Evolutionary conservation across 352 stramenopile species (phyloP).

Genomic region (Pythium sp.): DNA sequence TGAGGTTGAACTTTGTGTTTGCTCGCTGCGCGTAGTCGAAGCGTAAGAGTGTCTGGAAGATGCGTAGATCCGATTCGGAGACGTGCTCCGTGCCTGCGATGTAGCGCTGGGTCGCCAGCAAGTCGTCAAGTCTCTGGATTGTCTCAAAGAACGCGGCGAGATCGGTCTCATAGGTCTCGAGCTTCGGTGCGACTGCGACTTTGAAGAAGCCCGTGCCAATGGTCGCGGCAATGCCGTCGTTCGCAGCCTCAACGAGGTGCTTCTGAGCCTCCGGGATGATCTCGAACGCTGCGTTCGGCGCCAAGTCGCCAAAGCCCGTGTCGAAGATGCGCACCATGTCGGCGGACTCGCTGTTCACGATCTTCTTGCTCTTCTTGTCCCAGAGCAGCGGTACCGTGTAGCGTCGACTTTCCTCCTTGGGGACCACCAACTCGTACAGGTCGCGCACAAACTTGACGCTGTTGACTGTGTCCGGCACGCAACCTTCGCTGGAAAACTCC

Average conservation of each 20-base stretch:
- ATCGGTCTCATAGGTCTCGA: constrained; percentile 44
- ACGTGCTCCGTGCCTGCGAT: constrained; percentile 20
- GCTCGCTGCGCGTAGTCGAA: constrained; percentile 25
- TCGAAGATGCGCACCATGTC: constrained; percentile 69
- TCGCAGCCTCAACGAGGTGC: constrained; percentile 52
- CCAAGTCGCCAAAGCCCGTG: constrained; percentile 35
- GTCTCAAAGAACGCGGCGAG: constrained; percentile 18
- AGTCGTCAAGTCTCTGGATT: constrained; percentile 25
- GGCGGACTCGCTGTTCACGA: constrained; percentile 77
- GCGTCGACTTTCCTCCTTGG: constrained; percentile 4
- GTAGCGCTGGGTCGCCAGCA: constrained; percentile 13
- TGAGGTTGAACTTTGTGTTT: constrained; percentile 35
- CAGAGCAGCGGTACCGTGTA: constrained; percentile 72
- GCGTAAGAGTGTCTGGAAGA: constrained; percentile 25
- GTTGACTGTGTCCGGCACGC: constrained; percentile 23
- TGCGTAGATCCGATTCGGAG: constrained; percentile 23
- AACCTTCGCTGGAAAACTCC: constrained; percentile 21
- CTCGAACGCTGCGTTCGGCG: constrained; percentile 23
- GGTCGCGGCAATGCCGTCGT: constrained; percentile 54
- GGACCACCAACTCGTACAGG: constrained; percentile 33
- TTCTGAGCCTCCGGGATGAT: constrained; percentile 45
- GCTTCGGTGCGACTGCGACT: constrained; percentile 49
- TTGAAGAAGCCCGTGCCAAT: constrained; percentile 42
- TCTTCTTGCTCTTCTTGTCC: constrained; percentile 59
- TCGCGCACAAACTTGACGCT: constrained; percentile 25